Evolutionary conservation across 2,329 filamentous ascomycete species (phyloP), one percentile per base, ranked within the genome.

Genomic region (Ampelomyces quisqualis): DNA sequence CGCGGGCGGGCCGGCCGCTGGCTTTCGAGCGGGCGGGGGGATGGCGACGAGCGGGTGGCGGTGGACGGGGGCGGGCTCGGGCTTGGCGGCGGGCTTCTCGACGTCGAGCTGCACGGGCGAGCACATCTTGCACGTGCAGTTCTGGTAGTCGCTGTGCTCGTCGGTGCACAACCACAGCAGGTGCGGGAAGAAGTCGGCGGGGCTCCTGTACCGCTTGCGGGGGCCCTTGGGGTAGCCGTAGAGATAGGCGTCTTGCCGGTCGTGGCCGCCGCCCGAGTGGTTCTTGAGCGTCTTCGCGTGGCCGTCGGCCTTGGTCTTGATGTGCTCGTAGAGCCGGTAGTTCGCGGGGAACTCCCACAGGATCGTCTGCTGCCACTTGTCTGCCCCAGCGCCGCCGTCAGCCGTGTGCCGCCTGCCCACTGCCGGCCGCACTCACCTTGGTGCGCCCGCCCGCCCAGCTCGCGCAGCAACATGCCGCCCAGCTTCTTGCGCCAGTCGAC

Each of bases 111-210:
- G 76, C 46, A 77, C 72, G 2, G 78, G 77, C 10, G 71, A 76
- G 62, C 78, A 81, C 35, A 80, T 67, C 58, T 78, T 78, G 68
- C 78, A 81, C 13, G 70, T 68, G 63, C 78, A 81, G 51, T 82
- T 81, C 45, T 73, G 69, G 32, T 68, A 69, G 48, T 81, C 76
- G 29, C 72, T 74, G 23, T 66, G 69, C 44, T 74, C 70, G 49
- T 81, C 79, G 14, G 73, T 76, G 32, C 66, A 68, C 2, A 82
- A 72, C 77, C 79, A 80, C 2, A 80, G 60, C 3, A 82, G 63
- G 57, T 82, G 79, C 2, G 77, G 77, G 46, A 80, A 79, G 67
- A 82, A 82, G 47, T 82, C 79, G 36, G 72, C 73, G 0, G 79
- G 78, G 53, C 77, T 81, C 39, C 79, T 65, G 57, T 75, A 82